Evolutionary conservation across 2,329 filamentous ascomycete species (phyloP).

Genomic region (Thelonectria olida): DNA sequence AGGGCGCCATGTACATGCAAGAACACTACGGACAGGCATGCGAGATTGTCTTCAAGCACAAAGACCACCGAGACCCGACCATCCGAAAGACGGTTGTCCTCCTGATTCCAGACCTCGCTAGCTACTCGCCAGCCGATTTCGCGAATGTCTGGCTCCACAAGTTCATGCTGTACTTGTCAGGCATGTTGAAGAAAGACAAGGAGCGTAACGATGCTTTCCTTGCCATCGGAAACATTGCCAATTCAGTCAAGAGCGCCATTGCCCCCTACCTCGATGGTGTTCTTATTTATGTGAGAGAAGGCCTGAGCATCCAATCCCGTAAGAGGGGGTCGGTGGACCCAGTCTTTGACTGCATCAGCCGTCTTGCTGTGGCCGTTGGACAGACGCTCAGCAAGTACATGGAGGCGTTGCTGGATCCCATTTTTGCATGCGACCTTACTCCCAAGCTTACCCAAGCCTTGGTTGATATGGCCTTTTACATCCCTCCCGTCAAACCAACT

Average conservation of each 20-base stretch:
- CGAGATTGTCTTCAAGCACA: constrained; percentile 90
- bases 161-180: constrained; percentile 96
- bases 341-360: constrained; percentile 97
- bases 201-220: constrained; percentile 94
- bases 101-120: constrained; percentile 91
- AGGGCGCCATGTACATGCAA: constrained; percentile 99
- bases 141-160: constrained; percentile 87
- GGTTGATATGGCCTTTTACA: constrained; percentile 99
- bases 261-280: constrained; percentile 95
- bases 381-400: constrained; percentile 99
- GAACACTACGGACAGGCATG: constrained; percentile 91
- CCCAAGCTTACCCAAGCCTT: constrained; percentile 94
- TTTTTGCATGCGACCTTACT: constrained; percentile 95
- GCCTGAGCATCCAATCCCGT: constrained; percentile 80
- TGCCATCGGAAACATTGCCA: constrained; percentile 95
- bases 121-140: constrained; percentile 92
- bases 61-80: constrained; percentile 88
- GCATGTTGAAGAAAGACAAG: constrained; percentile 93
- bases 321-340: constrained; percentile 74
- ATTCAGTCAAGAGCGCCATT: constrained; percentile 94
- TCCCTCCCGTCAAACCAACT: constrained; percentile 89
- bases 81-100: constrained; percentile 91
- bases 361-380: constrained; percentile 92
- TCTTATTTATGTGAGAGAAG: constrained; percentile 91
- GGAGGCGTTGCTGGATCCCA: constrained; percentile 92